A percentile compares a stretch with the other conserved stretches of the same genome.
phyloP scores from a whole-genome alignment of 2,329 filamentous ascomycete species.

The Pseudocercospora macadamiae region DNA sequence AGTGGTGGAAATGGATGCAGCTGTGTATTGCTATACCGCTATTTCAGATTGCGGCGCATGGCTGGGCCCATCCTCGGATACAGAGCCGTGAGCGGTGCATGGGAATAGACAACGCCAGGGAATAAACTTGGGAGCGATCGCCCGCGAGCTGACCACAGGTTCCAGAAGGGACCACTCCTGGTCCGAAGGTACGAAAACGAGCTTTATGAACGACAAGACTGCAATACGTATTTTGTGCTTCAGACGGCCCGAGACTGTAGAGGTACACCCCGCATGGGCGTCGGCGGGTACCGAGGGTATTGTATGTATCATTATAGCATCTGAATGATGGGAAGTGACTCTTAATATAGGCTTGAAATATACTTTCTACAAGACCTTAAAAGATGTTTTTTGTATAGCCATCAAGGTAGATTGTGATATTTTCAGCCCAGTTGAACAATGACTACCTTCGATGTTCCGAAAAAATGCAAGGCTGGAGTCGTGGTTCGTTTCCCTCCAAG shows the following conservation, averaged over 20 bases:
- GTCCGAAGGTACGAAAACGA: background rate
- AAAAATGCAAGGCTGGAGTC: conserved; percentile 55
- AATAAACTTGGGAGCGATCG: too few relatives aligned
- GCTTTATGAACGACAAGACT: background rate
- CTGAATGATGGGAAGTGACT: background rate
- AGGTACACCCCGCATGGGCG: background rate
- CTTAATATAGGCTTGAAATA: background rate
- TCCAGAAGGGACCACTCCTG: too few relatives aligned
- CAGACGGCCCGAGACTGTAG: background rate
- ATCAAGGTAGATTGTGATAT: conserved; percentile 3
- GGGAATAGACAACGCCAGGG: too few relatives aligned
- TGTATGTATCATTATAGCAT: background rate
- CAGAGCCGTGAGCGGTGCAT: too few relatives aligned
- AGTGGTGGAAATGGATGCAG: too few relatives aligned
- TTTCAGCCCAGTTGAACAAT: too few relatives aligned
- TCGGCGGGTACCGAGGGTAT: background rate
- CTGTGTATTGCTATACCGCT: too few relatives aligned
- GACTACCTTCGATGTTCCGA: conserved; percentile 44
- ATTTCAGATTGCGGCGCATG: too few relatives aligned
- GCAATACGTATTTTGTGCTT: background rate
- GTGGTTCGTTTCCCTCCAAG: conserved; percentile 32
- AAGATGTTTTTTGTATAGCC: background rate
- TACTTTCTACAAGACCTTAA: background rate
- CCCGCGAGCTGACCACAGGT: too few relatives aligned
- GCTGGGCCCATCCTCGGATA: too few relatives aligned